Conservation (phyloP, 2,329 filamentous ascomycete species). For the Colletotrichum tofieldiae region DNA sequence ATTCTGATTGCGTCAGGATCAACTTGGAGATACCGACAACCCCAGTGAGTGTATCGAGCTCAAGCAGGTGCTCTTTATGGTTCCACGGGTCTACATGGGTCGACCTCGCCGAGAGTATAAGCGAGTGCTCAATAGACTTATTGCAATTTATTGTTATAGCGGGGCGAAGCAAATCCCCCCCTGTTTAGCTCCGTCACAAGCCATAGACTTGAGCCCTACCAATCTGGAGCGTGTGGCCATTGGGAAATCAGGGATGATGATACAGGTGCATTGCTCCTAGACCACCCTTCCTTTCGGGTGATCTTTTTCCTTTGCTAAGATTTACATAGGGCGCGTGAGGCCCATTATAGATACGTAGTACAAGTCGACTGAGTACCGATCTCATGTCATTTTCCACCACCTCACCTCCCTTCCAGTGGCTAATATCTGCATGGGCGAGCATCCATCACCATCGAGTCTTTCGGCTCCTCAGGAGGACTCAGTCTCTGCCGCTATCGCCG, state of each 20-base stretch:
- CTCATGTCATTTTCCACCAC: neutral
- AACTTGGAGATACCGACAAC: neutral
- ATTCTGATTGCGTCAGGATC: too few species aligned
- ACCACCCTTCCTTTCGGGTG: neutral
- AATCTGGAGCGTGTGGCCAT: neutral
- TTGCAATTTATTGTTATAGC: slow-evolving; percentile 6
- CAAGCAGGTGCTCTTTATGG: neutral
- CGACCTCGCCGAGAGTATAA: neutral
- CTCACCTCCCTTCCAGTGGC: neutral
- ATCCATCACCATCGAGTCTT: neutral
- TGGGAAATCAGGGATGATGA: neutral
- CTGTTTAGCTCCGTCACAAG: neutral
- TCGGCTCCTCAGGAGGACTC: neutral
- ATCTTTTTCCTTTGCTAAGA: neutral
- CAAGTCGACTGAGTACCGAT: slow-evolving; percentile 20
- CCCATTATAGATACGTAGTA: slow-evolving; percentile 21
- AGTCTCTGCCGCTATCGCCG: neutral
- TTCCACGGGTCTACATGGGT: neutral
- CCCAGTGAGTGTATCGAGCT: neutral
- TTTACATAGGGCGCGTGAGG: slow-evolving; percentile 16
- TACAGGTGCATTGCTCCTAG: slow-evolving; percentile 1
- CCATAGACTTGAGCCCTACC: neutral
- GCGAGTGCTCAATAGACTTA: neutral
- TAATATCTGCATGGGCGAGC: neutral
- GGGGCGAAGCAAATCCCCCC: neutral